Evolutionary conservation across 768 basidiomycete genomes (phyloP), one percentile per base, ranked within the genome.

Genomic region (Hygrophoropsis aurantiaca): DNA sequence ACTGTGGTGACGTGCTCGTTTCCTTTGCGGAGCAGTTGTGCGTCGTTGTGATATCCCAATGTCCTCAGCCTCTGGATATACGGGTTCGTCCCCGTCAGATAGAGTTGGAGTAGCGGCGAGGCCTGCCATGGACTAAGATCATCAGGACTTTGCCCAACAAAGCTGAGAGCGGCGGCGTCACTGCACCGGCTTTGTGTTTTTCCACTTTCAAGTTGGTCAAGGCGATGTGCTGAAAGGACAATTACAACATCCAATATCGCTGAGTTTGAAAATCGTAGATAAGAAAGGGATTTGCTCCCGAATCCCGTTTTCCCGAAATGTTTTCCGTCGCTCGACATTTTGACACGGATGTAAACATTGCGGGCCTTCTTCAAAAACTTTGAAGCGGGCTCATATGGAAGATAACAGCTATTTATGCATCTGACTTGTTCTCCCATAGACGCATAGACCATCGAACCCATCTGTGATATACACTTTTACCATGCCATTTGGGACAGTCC

Each of bases 401-500:
- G n/a, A n/a, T n/a, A n/a, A n/a, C n/a, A n/a, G 2, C 42, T 39
- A 52, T 50, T 1, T 42, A 32, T 40, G 50, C 40, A 30, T 49
- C 41, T 23, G 47, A 49, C 10, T 46, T 43, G 40, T 53, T 53
- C 46, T 46, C 55, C 9, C 49, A 30, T 30, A 30, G 13, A 13
- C 49, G 3, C 39, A 48, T 10, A 19, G 11, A 43, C 5, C 23
- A 7, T 41, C n/a, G 19, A 2, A 9, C 21, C n/a, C 15, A 11
- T 26, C 13, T 38, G 23, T 16, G 24, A 47, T 39, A 20, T 20
- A 19, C 24, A n/a, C 42, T 30, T 23, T 18, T 21, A 49, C 32
- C 21, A 75, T 78, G 74, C 69, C 74, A 9, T 74, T 74, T 51
- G 56, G 59, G 43, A 61, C 65, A 18, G 60, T 74, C 40, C 35